Evolutionary conservation across 371 early-diverging fungal species (phyloP).

Genomic region (Nosema muscidifuracis): DNA sequence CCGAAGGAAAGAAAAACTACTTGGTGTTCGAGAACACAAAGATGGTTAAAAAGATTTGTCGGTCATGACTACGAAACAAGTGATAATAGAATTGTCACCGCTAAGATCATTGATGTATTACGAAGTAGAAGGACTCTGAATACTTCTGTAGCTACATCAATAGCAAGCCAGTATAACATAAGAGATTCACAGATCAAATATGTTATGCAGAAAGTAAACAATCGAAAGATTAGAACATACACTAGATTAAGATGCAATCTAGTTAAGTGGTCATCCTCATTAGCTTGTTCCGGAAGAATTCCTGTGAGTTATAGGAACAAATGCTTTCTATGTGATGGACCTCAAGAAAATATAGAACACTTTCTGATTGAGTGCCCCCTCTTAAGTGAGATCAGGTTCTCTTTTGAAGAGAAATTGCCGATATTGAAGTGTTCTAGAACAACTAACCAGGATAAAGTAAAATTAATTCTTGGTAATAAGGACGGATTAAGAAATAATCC

Average conservation of each 20-base stretch:
- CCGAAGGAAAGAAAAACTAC: slow-evolving; percentile 2
- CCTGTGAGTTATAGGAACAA: neutral
- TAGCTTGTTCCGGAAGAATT: neutral
- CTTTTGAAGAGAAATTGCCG: neutral
- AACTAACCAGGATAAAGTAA: neutral
- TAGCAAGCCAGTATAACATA: neutral
- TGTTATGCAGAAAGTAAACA: neutral
- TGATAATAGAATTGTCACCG: neutral
- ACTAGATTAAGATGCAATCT: slow-evolving; percentile 9
- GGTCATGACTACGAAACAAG: neutral
- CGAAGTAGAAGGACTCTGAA: neutral
- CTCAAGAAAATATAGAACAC: slow-evolving; percentile 2
- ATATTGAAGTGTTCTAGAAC: neutral
- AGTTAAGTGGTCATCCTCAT: neutral
- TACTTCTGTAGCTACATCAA: neutral
- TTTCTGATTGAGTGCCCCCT: neutral
- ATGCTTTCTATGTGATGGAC: neutral
- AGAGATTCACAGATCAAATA: neutral
- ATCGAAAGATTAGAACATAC: slow-evolving; percentile 1
- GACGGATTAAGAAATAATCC: neutral
- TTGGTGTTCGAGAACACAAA: neutral
- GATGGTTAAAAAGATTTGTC: slow-evolving; percentile 5
- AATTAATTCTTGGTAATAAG: neutral
- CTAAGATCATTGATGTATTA: neutral
- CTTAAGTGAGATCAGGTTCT: neutral